These are phyloP conservation scores for Butyriboletus appendiculatus DNA, from an alignment of 1,284 basidiomycete species.

Conservation along the genomic window DNA sequence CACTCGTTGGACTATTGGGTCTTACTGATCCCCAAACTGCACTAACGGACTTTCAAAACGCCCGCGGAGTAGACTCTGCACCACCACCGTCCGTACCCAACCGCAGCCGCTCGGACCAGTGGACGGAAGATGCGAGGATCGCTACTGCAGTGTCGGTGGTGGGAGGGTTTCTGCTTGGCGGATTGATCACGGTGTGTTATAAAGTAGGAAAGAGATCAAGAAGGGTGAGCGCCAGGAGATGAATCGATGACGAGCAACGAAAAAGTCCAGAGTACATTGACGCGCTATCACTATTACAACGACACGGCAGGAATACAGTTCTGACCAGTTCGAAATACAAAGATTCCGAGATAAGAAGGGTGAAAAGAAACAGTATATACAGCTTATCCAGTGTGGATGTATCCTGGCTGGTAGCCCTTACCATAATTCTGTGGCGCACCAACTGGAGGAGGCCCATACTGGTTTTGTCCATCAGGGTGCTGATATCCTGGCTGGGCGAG, in stretches of 20 bases:
- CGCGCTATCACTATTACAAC: constrained; percentile 2
- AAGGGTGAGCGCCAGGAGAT: constrained; percentile 1
- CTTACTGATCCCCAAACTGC: constrained; percentile 45
- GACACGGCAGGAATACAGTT: not conserved
- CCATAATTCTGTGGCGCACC: constrained; percentile 7
- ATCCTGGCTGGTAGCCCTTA: constrained; percentile 34
- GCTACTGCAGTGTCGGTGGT: constrained; percentile 19
- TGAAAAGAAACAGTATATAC: not conserved
- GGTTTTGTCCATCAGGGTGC: constrained; percentile 23
- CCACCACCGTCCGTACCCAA: constrained; percentile 28
- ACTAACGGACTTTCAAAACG: constrained; percentile 41
- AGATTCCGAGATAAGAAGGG: not conserved
- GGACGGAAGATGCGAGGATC: constrained; percentile 17
- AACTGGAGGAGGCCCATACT: constrained; percentile 12
- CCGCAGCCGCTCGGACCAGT: constrained; percentile 10
- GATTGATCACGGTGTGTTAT: constrained; percentile 25
- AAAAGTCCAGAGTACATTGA: not conserved
- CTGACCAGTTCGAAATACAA: not conserved
- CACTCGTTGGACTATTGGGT: constrained; percentile 49
- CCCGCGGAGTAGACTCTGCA: constrained; percentile 47
- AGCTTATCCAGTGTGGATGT: constrained; percentile 21
- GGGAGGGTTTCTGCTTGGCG: constrained; percentile 38
- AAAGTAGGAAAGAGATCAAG: constrained; percentile 5
- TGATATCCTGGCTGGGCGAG: constrained; percentile 35
- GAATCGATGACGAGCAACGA: constrained; percentile 1